Base-by-base conservation (phyloP, 2,329 filamentous ascomycete genomes). In the Nemania diffusa region DNA sequence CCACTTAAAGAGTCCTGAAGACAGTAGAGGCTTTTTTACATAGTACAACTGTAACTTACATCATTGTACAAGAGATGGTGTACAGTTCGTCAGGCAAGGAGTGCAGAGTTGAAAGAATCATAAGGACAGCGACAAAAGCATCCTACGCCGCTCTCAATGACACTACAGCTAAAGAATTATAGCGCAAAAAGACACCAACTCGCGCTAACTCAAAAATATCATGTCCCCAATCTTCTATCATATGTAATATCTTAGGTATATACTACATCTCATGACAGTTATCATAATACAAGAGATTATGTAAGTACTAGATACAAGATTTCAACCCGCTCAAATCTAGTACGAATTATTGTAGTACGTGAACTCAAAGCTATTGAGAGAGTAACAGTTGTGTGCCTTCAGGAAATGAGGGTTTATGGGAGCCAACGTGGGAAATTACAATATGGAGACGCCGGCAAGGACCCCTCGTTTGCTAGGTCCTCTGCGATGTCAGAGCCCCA, bases 371-470 rank as follows among this genome's bases (percentile, higher is more conserved):
- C 29, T 32, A 32, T 32, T 9, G 9, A 32, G 29, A 32, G 9
- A 32, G 5, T 32, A n/a, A n/a, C 9, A 32, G 15, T 11, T 24
- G 20, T 50, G 15, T 7, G 20, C 24, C 15, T 24, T 27, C 24
- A 52, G 32, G 57, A 64, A 64, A 64, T 52, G 62, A 60, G 34
- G 27, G n/a, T 55, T 51, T 60, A 52, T 51, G 32, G 46, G 32
- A 24, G 32, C 40, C 51, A 63, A 55, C 24, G 34, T 57, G 65
- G 65, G 65, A 68, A 58, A 68, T 68, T 68, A 56, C 60, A 64
- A 67, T 51, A 67, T 55, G 64, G 64, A 40, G 60, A 67, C 56
- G 2, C 40, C 53, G 42, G 29, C 63, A 57, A 57, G 32, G 51
- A 62, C 32, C 62, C 57, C 42, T 62, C 56, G 62, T 37, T 60